Evolutionary conservation across 1,284 basidiomycete genomes (phyloP).

Genomic region (Singerocomus inundabilis): DNA sequence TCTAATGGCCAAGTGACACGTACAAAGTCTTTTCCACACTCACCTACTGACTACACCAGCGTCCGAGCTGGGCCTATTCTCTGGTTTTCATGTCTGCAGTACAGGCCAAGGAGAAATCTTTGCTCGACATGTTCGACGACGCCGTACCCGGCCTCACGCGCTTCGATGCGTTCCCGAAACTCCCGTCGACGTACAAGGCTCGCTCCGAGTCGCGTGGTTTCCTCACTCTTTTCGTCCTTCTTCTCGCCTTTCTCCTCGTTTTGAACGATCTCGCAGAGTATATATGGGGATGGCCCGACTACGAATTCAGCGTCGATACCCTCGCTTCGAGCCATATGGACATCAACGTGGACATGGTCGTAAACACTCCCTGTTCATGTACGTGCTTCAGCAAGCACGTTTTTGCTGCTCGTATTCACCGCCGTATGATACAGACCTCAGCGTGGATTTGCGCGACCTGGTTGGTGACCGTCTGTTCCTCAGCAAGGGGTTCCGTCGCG

Average conservation of each 20-base stretch:
- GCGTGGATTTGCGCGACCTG: slow-evolving; percentile 88
- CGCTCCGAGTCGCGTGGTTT: slow-evolving; percentile 86
- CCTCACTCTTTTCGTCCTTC: slow-evolving; percentile 76
- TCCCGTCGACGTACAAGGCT: slow-evolving; percentile 84
- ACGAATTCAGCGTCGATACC: slow-evolving; percentile 81
- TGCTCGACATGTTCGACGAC: slow-evolving; percentile 36
- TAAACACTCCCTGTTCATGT: slow-evolving; percentile 93
- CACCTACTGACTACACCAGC: too few species aligned
- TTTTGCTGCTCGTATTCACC: neutral
- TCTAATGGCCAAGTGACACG: too few species aligned
- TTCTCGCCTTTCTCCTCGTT: slow-evolving; percentile 72
- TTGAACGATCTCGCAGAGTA: slow-evolving; percentile 89
- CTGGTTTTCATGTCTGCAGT: neutral
- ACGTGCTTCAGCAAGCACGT: slow-evolving; percentile 36
- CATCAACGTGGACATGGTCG: slow-evolving; percentile 87
- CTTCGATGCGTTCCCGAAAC: slow-evolving; percentile 88
- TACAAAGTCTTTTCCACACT: too few species aligned
- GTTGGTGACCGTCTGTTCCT: slow-evolving; percentile 90
- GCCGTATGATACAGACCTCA: slow-evolving; percentile 55
- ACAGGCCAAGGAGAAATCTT: slow-evolving; percentile 13
- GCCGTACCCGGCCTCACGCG: slow-evolving; percentile 41
- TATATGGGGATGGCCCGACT: slow-evolving; percentile 88
- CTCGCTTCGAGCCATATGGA: slow-evolving; percentile 63
- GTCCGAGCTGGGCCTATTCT: neutral
- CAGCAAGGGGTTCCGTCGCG: slow-evolving; percentile 80